Evolutionary conservation across 2,329 filamentous ascomycete species (phyloP).

Genomic region (Claviceps pazoutovae): DNA sequence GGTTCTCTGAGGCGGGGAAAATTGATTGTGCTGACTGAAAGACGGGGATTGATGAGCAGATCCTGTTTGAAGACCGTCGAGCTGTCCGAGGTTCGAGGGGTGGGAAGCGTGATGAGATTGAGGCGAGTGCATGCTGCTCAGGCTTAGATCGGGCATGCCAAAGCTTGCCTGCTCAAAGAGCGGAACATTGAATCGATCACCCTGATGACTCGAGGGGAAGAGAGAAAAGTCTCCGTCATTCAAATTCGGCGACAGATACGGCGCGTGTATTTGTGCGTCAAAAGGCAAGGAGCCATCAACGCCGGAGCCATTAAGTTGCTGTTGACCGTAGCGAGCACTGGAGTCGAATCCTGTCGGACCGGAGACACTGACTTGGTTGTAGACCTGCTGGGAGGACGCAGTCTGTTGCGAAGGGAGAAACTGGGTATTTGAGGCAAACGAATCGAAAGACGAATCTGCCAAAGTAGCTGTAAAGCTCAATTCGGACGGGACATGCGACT

Average conservation of each 20-base stretch:
- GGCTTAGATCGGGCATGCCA: conserved; percentile 32
- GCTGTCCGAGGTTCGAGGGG: conserved; percentile 40
- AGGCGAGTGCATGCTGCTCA: conserved; percentile 40
- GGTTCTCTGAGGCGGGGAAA: conserved; percentile 32
- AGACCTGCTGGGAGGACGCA: conserved; percentile 16
- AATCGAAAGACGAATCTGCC: conserved; percentile 25
- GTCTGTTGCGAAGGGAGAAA: conserved; percentile 35
- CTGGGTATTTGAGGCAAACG: conserved; percentile 31
- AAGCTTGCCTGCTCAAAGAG: conserved; percentile 39
- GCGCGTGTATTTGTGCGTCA: conserved; percentile 22
- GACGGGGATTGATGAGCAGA: conserved; percentile 43
- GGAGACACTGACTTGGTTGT: conserved; percentile 18
- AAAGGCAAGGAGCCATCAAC: conserved; percentile 26
- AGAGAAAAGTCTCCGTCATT: conserved; percentile 47
- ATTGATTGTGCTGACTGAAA: conserved; percentile 42
- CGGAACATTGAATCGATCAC: conserved; percentile 46
- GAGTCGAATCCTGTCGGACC: conserved; percentile 26
- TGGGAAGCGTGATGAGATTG: conserved; percentile 43
- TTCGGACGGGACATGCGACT: conserved; percentile 19
- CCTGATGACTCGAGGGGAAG: conserved; percentile 41
- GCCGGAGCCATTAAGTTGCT: conserved; percentile 18
- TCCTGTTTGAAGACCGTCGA: conserved; percentile 30
- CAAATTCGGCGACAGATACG: conserved; percentile 37
- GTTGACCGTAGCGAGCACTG: conserved; percentile 30
- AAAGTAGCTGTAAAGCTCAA: conserved; percentile 16